A percentile compares a stretch with the other conserved stretches of the same genome.
Evolutionary conservation across 2,329 filamentous ascomycete species (phyloP).

Genomic region (Aspergillus latus): DNA sequence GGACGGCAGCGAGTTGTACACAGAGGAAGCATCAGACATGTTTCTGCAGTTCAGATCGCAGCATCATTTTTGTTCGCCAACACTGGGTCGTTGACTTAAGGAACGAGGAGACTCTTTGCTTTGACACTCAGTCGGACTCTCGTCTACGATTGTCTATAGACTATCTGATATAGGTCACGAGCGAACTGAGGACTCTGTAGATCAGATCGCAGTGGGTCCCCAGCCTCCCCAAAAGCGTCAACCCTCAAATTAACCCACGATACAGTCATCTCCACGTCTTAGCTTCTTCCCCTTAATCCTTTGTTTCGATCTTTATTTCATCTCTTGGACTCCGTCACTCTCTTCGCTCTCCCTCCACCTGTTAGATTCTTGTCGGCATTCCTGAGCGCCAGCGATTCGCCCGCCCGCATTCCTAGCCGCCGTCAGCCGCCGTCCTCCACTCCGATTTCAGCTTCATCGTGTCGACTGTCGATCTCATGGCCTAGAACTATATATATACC

Average conservation of each 20-base stretch:
- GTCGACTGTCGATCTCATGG: conserved; percentile 12
- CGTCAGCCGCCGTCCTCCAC: conserved; percentile 5
- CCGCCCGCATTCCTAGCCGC: conserved; percentile 10
- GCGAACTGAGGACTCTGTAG: background rate
- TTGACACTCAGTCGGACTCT: background rate
- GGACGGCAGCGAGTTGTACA: too few species aligned
- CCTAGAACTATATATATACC: conserved; percentile 11
- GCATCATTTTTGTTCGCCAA: background rate
- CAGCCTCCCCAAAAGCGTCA: conserved; percentile 6
- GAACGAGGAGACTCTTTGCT: background rate
- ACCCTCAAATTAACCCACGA: background rate
- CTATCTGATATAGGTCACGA: background rate
- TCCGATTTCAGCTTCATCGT: conserved; percentile 1
- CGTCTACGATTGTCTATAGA: background rate
- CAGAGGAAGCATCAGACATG: too few species aligned
- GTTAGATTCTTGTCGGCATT: background rate
- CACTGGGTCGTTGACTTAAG: background rate
- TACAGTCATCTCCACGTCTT: conserved; percentile 9
- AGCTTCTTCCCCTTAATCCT: conserved; percentile 7
- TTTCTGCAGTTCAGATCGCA: background rate
- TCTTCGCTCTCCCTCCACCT: background rate
- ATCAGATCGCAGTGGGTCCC: background rate
- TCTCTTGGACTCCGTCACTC: background rate
- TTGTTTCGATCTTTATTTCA: background rate
- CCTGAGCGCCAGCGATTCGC: background rate